Conservation (phyloP, 2,329 filamentous ascomycete species). For the Polychaeton citri region DNA sequence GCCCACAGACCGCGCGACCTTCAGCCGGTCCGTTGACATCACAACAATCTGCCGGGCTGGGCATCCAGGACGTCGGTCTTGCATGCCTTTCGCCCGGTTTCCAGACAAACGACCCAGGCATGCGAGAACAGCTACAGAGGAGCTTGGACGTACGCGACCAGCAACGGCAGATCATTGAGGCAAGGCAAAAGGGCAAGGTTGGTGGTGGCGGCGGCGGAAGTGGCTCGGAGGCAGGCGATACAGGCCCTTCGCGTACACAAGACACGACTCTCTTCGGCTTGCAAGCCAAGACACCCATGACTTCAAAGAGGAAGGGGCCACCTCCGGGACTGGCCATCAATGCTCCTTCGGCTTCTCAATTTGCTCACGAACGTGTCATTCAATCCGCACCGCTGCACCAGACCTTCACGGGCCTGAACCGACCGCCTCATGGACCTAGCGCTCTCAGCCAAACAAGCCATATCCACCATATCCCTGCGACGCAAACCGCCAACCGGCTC, state of each 20-base stretch:
- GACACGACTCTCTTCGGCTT: slow-evolving; percentile 31
- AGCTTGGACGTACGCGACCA: slow-evolving; percentile 89
- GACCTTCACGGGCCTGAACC: slow-evolving; percentile 81
- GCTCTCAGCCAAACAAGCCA: slow-evolving; percentile 74
- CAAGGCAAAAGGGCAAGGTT: slow-evolving; percentile 69
- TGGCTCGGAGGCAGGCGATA: slow-evolving; percentile 13
- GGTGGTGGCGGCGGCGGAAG: slow-evolving; percentile 14
- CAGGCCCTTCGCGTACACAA: slow-evolving; percentile 15
- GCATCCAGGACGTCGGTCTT: slow-evolving; percentile 83
- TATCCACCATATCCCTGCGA: slow-evolving; percentile 79
- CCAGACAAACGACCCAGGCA: slow-evolving; percentile 87
- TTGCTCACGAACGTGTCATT: slow-evolving; percentile 87
- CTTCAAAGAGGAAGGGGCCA: slow-evolving; percentile 59
- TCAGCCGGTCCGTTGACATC: slow-evolving; percentile 55
- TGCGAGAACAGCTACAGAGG: slow-evolving; percentile 89
- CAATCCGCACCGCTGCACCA: slow-evolving; percentile 92
- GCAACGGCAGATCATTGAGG: slow-evolving; percentile 89
- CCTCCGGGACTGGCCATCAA: slow-evolving; percentile 88
- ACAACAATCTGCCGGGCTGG: slow-evolving; percentile 56
- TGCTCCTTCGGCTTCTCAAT: slow-evolving; percentile 83
- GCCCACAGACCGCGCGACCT: slow-evolving; percentile 40
- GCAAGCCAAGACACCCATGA: slow-evolving; percentile 53
- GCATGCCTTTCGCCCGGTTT: slow-evolving; percentile 94
- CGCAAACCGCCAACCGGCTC: slow-evolving; percentile 79
- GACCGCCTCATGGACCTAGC: slow-evolving; percentile 60